Conservation (phyloP, 176 grass and related monocot species). For the Sorghum bicolor region DNA sequence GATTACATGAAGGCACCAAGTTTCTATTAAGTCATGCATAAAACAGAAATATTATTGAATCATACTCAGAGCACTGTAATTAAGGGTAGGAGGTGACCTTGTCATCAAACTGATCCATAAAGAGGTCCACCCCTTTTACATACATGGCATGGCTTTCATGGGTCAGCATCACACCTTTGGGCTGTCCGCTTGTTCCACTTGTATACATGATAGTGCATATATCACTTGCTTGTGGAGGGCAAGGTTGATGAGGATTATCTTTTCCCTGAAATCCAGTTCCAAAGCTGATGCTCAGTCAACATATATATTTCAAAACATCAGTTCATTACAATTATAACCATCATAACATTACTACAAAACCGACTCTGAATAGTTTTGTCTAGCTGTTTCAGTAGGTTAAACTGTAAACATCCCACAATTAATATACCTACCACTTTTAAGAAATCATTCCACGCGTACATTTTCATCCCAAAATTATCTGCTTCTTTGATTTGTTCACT, state of each 20-base stretch:
- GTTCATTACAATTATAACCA: conserved; percentile 9
- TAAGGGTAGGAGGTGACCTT: conserved; percentile 52
- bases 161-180: conserved; percentile 89
- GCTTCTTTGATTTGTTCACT: conserved; percentile 53
- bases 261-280: conserved; percentile 61
- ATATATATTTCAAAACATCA: conserved; percentile 20
- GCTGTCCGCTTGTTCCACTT: conserved; percentile 90
- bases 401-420: background rate
- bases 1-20: conserved; percentile 30
- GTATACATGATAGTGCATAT: conserved; percentile 99
- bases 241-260: conserved; percentile 53
- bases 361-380: conserved; percentile 20
- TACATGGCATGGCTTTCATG: conserved; percentile 68
- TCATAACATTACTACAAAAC: conserved; percentile 10
- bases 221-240: conserved; percentile 61
- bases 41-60: background rate
- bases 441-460: conserved; percentile 80
- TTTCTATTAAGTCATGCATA: conserved; percentile 16
- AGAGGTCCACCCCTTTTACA: conserved; percentile 74
- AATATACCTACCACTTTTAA: conserved; percentile 64
- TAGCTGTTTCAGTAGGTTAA: conserved; percentile 26
- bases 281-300: conserved; percentile 26
- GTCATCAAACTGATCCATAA: conserved; percentile 88
- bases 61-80: background rate
- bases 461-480: conserved; percentile 45